Conservation (phyloP, 1,139 yeast species). For the Arxiozyma telluris region DNA sequence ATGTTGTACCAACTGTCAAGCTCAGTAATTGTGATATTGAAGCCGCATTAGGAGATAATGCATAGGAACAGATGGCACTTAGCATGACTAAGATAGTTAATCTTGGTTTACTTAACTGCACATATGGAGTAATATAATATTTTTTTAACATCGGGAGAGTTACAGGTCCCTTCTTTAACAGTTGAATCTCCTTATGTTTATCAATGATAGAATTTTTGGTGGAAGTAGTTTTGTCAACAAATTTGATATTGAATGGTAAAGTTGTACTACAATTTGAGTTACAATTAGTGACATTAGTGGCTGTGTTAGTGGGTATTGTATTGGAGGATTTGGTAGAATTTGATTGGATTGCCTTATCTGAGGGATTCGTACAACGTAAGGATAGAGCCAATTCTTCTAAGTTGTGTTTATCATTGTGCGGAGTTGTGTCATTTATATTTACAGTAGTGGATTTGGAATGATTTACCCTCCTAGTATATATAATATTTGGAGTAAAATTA, state of each 20-base stretch:
- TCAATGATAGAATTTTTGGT: constrained; percentile 11
- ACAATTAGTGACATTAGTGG: constrained; percentile 1
- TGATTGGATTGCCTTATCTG: not conserved
- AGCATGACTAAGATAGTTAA: constrained; percentile 80
- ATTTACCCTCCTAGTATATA: constrained; percentile 4
- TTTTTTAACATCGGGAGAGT: constrained; percentile 26
- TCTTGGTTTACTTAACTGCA: constrained; percentile 81
- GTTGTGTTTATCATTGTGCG: not conserved
- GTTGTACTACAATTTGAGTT: constrained; percentile 19
- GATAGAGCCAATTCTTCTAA: constrained; percentile 12
- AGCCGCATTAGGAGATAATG: constrained; percentile 74
- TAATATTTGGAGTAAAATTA: constrained; percentile 31
- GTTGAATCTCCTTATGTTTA: not conserved
- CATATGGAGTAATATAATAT: constrained; percentile 45
- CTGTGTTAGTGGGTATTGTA: not conserved
- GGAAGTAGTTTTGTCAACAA: constrained; percentile 20
- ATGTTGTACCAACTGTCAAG: constrained; percentile 74
- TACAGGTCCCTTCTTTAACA: constrained; percentile 7
- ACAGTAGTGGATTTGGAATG: not conserved
- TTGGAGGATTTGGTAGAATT: not conserved
- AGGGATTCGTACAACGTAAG: constrained; percentile 30
- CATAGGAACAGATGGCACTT: constrained; percentile 89
- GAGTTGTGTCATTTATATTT: not conserved
- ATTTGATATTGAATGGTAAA: constrained; percentile 53
- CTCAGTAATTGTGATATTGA: constrained; percentile 61